Conservation (phyloP, 352 stramenopile species). For the Globisporangium emineosum region DNA sequence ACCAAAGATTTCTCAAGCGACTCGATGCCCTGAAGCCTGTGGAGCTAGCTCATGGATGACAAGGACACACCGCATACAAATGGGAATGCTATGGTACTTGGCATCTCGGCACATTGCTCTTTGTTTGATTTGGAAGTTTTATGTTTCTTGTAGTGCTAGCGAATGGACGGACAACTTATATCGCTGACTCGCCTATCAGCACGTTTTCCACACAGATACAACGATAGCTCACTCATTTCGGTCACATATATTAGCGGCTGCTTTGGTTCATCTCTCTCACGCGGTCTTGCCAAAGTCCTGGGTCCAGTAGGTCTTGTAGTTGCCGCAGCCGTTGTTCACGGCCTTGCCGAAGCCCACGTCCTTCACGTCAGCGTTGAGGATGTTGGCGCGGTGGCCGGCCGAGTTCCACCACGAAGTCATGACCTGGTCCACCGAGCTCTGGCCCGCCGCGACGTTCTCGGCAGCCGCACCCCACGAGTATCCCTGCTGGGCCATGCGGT, state of each 20-base stretch:
- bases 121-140: slow-evolving; percentile 6
- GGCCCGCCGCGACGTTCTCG: slow-evolving; percentile 51
- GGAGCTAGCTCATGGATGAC: background rate
- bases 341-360: slow-evolving; percentile 11
- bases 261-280: background rate
- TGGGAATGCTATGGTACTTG: background rate
- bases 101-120: background rate
- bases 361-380: slow-evolving; percentile 28
- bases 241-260: background rate
- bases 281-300: slow-evolving; percentile 14
- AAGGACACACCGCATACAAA: no score
- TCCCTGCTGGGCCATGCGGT: slow-evolving; percentile 32
- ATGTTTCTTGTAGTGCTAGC: background rate
- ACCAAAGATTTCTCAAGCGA: background rate
- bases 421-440: slow-evolving; percentile 30
- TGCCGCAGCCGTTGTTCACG: slow-evolving; percentile 14
- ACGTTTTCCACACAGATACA: background rate
- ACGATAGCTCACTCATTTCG: background rate
- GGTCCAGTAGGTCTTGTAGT: slow-evolving; percentile 16
- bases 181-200: background rate
- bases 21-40: background rate
- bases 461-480: slow-evolving; percentile 35
- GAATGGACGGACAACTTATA: background rate
- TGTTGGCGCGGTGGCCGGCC: slow-evolving; percentile 37
- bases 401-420: slow-evolving; percentile 56